A percentile compares a stretch with the other conserved stretches of the same genome.
Evolutionary conservation across 345 rosid genomes (phyloP).

Genomic region (Lepidium aucheri): DNA sequence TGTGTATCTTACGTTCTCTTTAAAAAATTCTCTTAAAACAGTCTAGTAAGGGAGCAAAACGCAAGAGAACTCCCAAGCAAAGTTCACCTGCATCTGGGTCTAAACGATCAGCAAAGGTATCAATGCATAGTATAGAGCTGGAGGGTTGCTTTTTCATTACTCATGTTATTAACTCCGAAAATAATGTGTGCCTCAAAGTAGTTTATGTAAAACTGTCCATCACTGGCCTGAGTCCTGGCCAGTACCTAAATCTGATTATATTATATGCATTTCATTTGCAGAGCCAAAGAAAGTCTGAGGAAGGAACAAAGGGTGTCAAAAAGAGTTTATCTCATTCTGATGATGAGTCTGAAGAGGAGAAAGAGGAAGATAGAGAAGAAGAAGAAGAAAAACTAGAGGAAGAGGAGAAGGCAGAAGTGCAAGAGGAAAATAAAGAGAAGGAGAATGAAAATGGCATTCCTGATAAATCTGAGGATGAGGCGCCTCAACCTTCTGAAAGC

Average conservation of each 20-base stretch:
- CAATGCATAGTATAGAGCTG: neutral
- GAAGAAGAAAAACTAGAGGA: slow-evolving; percentile 47
- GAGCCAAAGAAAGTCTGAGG: slow-evolving; percentile 52
- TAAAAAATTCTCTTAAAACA: slow-evolving; percentile 16
- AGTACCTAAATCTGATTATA: neutral
- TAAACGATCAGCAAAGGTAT: slow-evolving; percentile 24
- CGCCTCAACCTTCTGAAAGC: slow-evolving; percentile 59
- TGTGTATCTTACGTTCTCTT: neutral
- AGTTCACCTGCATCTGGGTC: slow-evolving; percentile 33
- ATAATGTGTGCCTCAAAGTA: neutral
- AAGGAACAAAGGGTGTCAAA: slow-evolving; percentile 30
- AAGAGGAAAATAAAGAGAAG: slow-evolving; percentile 42
- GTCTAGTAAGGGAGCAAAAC: slow-evolving; percentile 64
- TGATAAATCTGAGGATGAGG: slow-evolving; percentile 29
- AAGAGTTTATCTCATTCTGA: slow-evolving; percentile 43
- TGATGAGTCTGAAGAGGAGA: slow-evolving; percentile 39
- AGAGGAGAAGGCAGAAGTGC: slow-evolving; percentile 48
- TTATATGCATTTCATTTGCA: slow-evolving; percentile 17
- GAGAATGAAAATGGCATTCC: slow-evolving; percentile 48
- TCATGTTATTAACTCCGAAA: neutral
- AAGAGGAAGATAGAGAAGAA: slow-evolving; percentile 26
- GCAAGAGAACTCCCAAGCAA: slow-evolving; percentile 53
- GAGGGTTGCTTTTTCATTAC: neutral
- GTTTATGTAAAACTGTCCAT: neutral
- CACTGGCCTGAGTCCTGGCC: neutral